phyloP scores from a whole-genome alignment of 176 grass and related monocot genomes.

The Rhynchospora pubera region DNA sequence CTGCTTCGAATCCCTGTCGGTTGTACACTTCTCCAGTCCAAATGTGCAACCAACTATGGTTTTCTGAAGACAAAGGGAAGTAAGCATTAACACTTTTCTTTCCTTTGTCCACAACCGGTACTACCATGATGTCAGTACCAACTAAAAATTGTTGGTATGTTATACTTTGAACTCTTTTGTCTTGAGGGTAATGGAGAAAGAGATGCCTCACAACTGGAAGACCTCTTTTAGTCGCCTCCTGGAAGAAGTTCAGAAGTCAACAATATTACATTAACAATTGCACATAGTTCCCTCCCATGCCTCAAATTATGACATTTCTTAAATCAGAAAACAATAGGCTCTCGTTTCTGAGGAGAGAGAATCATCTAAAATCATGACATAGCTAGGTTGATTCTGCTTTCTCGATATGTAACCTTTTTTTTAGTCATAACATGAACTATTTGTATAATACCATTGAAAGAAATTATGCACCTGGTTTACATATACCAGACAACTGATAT shows the following conservation, averaged over 20 bases:
- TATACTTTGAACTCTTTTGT: conserved; percentile 45
- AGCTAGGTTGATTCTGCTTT: neutral
- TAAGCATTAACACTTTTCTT: conserved; percentile 53
- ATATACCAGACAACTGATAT: neutral
- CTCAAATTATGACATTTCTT: conserved; percentile 13
- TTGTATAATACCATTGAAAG: neutral
- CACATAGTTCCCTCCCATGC: neutral
- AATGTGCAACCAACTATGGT: conserved; percentile 49
- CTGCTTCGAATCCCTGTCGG: conserved; percentile 39
- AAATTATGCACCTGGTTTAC: neutral
- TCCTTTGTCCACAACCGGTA: conserved; percentile 77
- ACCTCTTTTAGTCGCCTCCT: conserved; percentile 57
- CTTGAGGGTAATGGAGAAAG: conserved; percentile 76
- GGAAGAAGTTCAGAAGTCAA: neutral
- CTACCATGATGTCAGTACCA: conserved; percentile 68
- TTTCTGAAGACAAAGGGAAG: conserved; percentile 40
- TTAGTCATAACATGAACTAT: neutral
- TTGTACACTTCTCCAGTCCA: conserved; percentile 62
- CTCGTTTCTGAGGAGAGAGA: neutral
- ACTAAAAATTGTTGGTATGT: conserved; percentile 82
- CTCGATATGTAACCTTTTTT: neutral
- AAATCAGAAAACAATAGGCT: neutral
- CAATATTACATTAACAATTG: neutral
- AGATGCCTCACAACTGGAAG: conserved; percentile 72
- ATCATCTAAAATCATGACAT: neutral